A percentile compares a stretch with the other conserved stretches of the same genome.
phyloP scores from a whole-genome alignment of 768 basidiomycete genomes.

The Trametes punicea region DNA sequence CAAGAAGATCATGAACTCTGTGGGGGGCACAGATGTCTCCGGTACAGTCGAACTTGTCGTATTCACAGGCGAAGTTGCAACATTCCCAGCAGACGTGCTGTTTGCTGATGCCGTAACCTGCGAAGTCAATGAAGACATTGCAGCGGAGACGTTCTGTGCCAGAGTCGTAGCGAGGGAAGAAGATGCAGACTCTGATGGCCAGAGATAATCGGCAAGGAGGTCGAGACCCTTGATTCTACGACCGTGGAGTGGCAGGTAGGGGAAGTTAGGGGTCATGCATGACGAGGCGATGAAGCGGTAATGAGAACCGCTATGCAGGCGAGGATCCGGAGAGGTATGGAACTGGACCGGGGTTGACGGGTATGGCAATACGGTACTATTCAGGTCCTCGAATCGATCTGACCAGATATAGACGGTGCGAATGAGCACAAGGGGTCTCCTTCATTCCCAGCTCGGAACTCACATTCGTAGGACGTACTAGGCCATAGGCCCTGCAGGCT shows the following conservation, averaged over 20 bases:
- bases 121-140: neutral
- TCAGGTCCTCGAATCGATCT: conserved; percentile 44
- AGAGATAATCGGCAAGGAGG: conserved; percentile 54
- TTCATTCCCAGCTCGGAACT: conserved; percentile 31
- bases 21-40: conserved; percentile 24
- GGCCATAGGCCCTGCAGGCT: conserved; percentile 63
- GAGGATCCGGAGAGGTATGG: conserved; percentile 72
- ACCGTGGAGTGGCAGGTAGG: conserved; percentile 55
- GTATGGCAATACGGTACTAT: conserved; percentile 48
- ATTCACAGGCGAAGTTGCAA: neutral
- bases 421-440: neutral
- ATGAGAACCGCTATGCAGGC: conserved; percentile 47
- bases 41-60: neutral
- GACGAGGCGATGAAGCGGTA: conserved; percentile 71
- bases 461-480: conserved; percentile 67
- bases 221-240: conserved; percentile 62
- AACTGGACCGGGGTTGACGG: conserved; percentile 53
- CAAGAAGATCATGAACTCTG: conserved; percentile 65
- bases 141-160: neutral
- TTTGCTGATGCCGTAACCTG: neutral
- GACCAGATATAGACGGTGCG: neutral
- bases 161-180: neutral
- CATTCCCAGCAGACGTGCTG: conserved; percentile 1
- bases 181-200: conserved; percentile 23
- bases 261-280: conserved; percentile 70